Conservation (phyloP, 805 yeast genomes). For the Torulaspora microellipsoides region DNA sequence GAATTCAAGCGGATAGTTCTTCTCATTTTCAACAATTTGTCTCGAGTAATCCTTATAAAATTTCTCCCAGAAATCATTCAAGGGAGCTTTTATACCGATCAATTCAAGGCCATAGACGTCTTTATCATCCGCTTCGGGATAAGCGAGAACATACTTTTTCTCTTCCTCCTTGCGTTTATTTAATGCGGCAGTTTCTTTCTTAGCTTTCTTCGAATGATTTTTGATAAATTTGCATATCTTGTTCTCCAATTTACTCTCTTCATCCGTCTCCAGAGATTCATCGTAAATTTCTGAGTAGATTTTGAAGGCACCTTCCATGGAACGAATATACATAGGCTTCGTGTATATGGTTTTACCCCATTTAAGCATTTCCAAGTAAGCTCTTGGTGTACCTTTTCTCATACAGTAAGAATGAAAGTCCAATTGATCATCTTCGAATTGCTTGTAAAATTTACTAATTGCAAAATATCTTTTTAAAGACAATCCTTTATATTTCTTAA, state of each 20-base stretch:
- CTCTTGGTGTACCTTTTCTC: conserved; percentile 85
- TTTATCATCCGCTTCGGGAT: conserved; percentile 48
- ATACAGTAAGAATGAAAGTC: conserved; percentile 93
- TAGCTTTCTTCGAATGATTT: conserved; percentile 46
- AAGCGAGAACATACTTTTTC: conserved; percentile 39
- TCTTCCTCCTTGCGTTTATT: conserved; percentile 53
- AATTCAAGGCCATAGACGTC: conserved; percentile 58
- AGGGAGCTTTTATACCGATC: conserved; percentile 35
- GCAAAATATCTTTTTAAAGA: conserved; percentile 75
- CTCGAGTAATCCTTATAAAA: conserved; percentile 38
- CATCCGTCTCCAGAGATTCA: conserved; percentile 8
- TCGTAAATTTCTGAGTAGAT: conserved; percentile 45
- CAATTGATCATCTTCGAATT: conserved; percentile 75
- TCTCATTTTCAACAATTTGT: conserved; percentile 42
- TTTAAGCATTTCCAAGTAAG: conserved; percentile 65
- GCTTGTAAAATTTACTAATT: conserved; percentile 61
- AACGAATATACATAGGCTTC: conserved; percentile 69
- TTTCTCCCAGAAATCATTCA: conserved; percentile 42
- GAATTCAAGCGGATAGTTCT: conserved; percentile 28
- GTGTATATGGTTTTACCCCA: conserved; percentile 80
- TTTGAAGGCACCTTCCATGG: conserved; percentile 57
- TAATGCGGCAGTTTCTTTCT: conserved; percentile 49
- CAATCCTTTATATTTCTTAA: conserved; percentile 54
- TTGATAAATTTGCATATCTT: conserved; percentile 13
- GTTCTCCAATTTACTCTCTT: conserved; percentile 12